Percentiles rank a stretch among this genome's conserved stretches.
Evolutionary conservation across 2,329 filamentous ascomycete genomes (phyloP).

Genomic region (Raffaelea albimanens): DNA sequence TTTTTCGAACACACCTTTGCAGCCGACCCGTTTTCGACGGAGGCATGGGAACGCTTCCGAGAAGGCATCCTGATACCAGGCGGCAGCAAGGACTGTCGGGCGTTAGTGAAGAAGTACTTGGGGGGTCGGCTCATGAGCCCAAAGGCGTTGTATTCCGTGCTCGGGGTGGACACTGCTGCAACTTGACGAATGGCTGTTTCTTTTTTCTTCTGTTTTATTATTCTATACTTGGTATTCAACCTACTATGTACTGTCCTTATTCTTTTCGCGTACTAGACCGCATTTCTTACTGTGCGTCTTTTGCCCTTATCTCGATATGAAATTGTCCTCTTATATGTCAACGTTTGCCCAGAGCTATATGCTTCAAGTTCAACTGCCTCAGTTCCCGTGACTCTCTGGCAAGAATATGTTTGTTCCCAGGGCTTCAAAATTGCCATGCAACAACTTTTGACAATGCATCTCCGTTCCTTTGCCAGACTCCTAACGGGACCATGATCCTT

Average conservation of each 20-base stretch:
- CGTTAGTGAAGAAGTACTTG: neutral
- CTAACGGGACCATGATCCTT: too few species aligned
- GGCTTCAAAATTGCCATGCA: too few species aligned
- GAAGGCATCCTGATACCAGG: neutral
- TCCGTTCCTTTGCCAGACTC: neutral
- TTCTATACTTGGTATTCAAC: too few species aligned
- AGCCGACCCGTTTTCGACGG: neutral
- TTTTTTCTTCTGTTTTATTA: too few species aligned
- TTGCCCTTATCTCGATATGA: too few species aligned
- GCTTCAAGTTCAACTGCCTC: neutral
- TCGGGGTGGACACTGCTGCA: neutral
- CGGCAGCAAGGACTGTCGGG: neutral
- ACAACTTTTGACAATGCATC: too few species aligned
- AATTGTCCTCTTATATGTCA: too few species aligned
- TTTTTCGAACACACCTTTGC: neutral
- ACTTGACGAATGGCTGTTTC: too few species aligned
- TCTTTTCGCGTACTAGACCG: too few species aligned
- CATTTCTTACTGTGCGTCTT: too few species aligned
- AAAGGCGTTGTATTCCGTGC: neutral
- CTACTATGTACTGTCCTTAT: too few species aligned
- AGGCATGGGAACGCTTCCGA: neutral
- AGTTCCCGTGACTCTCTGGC: neutral
- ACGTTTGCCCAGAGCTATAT: neutral
- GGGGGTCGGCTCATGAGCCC: neutral
- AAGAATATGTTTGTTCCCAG: neutral